A percentile compares a stretch with the other conserved stretches of the same genome.
phyloP scores from a whole-genome alignment of 202 grass and related monocot species.

The Saccharum hybrid region DNA sequence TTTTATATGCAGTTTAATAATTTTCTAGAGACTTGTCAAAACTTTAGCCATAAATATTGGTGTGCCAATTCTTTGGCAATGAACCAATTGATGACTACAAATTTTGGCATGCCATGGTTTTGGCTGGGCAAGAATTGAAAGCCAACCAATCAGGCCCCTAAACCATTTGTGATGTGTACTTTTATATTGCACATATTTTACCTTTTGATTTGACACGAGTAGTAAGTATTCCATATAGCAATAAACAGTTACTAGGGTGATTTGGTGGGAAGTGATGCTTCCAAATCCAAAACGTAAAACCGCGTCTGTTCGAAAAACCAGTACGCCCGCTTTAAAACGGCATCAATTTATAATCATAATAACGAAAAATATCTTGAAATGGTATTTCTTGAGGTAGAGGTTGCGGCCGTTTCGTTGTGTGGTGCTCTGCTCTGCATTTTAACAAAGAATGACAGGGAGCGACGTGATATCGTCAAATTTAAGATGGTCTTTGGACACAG shows the following conservation, averaged over 20 bases:
- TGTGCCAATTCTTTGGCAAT: no score
- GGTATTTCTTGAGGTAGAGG: background rate
- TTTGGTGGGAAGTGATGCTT: background rate
- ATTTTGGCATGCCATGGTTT: no score
- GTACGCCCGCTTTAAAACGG: no score
- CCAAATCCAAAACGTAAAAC: background rate
- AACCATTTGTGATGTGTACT: background rate
- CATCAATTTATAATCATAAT: no score
- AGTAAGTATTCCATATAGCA: no score
- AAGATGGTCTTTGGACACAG: background rate
- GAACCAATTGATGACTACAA: no score
- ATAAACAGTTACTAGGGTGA: background rate
- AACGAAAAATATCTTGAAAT: background rate
- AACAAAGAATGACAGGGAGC: background rate
- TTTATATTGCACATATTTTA: no score
- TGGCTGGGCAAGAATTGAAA: no score
- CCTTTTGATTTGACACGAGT: no score
- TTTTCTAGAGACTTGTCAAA: no score
- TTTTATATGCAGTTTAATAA: no score
- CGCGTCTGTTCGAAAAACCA: background rate
- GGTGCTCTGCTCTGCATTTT: background rate
- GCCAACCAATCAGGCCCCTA: background rate
- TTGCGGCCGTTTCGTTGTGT: background rate
- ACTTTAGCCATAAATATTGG: no score
- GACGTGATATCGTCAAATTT: background rate